Percentiles rank a stretch among this genome's conserved stretches.
Conservation (phyloP, 805 yeast species). For the Clavispora carvajalis region DNA sequence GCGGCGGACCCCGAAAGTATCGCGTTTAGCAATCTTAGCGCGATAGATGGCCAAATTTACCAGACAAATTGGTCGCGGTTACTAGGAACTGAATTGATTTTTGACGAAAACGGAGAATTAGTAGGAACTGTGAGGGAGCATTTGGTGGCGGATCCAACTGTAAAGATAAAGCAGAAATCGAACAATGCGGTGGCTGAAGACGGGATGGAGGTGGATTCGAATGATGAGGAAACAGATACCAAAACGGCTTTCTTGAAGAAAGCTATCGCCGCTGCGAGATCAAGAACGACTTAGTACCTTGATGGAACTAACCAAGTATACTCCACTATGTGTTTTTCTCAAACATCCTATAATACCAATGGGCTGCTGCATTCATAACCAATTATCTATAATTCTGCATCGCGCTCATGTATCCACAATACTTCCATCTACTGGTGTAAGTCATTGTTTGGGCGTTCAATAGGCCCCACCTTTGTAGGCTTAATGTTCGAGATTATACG, state of each 20-base stretch:
- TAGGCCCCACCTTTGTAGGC: no score
- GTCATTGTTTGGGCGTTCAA: no score
- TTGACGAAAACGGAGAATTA: slow-evolving; percentile 40
- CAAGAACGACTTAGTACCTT: not conserved
- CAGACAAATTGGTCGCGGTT: slow-evolving; percentile 73
- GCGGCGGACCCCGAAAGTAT: slow-evolving; percentile 15
- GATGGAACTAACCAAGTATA: no score
- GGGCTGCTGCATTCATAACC: no score
- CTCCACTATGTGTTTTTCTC: no score
- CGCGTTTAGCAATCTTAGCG: slow-evolving; percentile 23
- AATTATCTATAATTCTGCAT: no score
- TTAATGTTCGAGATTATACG: no score
- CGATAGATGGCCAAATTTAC: slow-evolving; percentile 47
- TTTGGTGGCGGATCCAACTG: slow-evolving; percentile 24
- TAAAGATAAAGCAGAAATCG: slow-evolving; percentile 18
- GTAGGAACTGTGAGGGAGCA: slow-evolving; percentile 38
- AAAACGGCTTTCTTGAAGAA: slow-evolving; percentile 19
- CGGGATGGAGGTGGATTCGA: slow-evolving; percentile 13
- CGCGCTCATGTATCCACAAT: no score
- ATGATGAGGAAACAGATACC: slow-evolving; percentile 11
- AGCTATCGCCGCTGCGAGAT: slow-evolving; percentile 14
- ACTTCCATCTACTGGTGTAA: no score
- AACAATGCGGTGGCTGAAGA: slow-evolving; percentile 13
- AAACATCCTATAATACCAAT: no score
- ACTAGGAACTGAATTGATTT: slow-evolving; percentile 65